A percentile compares a stretch with the other conserved stretches of the same genome.
These are phyloP conservation scores for Candida pini DNA, from an alignment of 805 yeast species.

Conservation along the genomic window DNA sequence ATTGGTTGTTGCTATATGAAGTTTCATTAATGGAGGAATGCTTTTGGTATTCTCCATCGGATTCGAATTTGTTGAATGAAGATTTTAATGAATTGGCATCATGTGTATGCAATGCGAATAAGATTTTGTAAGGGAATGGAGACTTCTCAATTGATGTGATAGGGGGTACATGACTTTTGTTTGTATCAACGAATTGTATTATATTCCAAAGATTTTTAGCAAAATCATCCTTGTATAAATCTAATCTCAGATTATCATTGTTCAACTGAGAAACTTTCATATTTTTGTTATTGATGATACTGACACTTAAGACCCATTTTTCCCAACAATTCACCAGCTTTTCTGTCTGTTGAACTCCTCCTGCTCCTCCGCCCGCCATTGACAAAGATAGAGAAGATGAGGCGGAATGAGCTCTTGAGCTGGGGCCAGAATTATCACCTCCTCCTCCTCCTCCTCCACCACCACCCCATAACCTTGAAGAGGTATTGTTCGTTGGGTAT, in stretches of 20 bases:
- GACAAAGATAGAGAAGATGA: conserved; percentile 13
- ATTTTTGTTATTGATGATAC: conserved; percentile 29
- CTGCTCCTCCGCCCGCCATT: conserved; percentile 1
- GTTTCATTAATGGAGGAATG: neutral
- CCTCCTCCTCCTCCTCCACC: conserved; percentile 6
- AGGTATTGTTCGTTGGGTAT: conserved; percentile 20
- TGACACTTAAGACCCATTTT: conserved; percentile 55
- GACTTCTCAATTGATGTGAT: conserved; percentile 58
- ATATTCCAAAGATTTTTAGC: conserved; percentile 37
- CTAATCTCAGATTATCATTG: conserved; percentile 10
- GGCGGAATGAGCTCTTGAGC: conserved; percentile 11
- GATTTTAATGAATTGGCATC: conserved; percentile 22
- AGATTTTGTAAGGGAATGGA: conserved; percentile 56
- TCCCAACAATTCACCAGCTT: conserved; percentile 60
- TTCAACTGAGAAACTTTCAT: conserved; percentile 11
- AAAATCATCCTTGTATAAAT: conserved; percentile 33
- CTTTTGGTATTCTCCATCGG: conserved; percentile 4
- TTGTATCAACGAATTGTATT: conserved; percentile 45
- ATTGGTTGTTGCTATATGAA: conserved; percentile 1
- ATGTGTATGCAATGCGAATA: conserved; percentile 22
- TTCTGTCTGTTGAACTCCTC: conserved; percentile 15
- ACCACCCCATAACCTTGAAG: conserved; percentile 51
- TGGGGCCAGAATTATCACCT: conserved; percentile 2
- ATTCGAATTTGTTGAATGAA: conserved; percentile 17
- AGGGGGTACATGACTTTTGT: conserved; percentile 69